phyloP scores from a whole-genome alignment of 352 stramenopile species.

The Phytophthora citricola region DNA sequence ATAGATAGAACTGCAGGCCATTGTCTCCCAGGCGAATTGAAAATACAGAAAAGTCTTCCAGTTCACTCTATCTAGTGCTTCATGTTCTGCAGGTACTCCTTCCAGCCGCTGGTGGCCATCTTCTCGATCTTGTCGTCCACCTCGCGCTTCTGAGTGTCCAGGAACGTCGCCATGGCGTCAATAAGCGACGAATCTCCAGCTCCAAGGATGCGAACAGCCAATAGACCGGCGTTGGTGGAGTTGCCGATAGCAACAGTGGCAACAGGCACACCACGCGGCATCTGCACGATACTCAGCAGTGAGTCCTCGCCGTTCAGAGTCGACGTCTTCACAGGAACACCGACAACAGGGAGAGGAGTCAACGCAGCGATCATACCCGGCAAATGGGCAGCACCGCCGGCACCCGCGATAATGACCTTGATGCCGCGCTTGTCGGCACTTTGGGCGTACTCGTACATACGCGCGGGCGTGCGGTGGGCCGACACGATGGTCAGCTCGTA shows the following conservation, averaged over 20 bases:
- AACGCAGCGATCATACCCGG: slow-evolving; percentile 94
- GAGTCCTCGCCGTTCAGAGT: slow-evolving; percentile 98
- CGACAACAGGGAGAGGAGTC: slow-evolving; percentile 92
- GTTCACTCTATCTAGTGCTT: slow-evolving; percentile 37
- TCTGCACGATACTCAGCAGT: slow-evolving; percentile 99
- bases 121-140: slow-evolving; percentile 94
- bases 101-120: slow-evolving; percentile 90
- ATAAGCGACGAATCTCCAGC: slow-evolving; percentile 66
- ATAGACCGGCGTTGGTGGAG: slow-evolving; percentile 97
- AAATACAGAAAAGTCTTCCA: slow-evolving; percentile 33
- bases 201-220: slow-evolving; percentile 96
- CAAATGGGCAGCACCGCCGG: slow-evolving; percentile 97
- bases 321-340: slow-evolving; percentile 98
- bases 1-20: slow-evolving; percentile 27
- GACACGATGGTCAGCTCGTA: slow-evolving; percentile 99
- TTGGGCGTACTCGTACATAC: slow-evolving; percentile 97
- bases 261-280: slow-evolving; percentile 97
- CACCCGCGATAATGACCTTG: slow-evolving; percentile 95
- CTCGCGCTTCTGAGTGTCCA: slow-evolving; percentile 91
- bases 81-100: slow-evolving; percentile 90
- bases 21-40: slow-evolving; percentile 13
- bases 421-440: slow-evolving; percentile 90
- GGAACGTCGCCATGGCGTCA: slow-evolving; percentile 93
- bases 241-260: slow-evolving; percentile 99
- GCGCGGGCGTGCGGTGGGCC: slow-evolving; percentile 97